A percentile compares a stretch with the other conserved stretches of the same genome.
These are phyloP conservation scores for Fusarium staphyleae DNA, from an alignment of 2,329 filamentous ascomycete species.

Conservation along the genomic window DNA sequence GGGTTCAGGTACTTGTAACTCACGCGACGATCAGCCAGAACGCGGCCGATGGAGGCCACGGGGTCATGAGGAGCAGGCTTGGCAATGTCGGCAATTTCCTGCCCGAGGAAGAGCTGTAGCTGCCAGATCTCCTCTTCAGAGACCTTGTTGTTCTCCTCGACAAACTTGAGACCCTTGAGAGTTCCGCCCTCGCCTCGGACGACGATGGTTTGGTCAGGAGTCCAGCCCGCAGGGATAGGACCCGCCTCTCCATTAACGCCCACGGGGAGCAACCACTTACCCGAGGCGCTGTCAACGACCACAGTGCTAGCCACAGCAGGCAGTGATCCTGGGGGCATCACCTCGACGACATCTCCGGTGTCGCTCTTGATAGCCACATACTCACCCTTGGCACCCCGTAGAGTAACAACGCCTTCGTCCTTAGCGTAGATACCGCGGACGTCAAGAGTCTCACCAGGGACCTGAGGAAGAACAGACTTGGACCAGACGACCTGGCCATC, in stretches of 20 bases:
- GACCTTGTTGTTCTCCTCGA: conserved; percentile 50
- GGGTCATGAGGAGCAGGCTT: conserved; percentile 79
- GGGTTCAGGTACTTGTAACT: conserved; percentile 97
- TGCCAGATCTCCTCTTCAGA: conserved; percentile 69
- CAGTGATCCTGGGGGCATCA: conserved; percentile 47
- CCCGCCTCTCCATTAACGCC: conserved; percentile 57
- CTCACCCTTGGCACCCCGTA: conserved; percentile 68
- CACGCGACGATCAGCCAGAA: conserved; percentile 89
- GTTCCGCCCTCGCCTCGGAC: conserved; percentile 57
- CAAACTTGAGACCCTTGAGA: conserved; percentile 64
- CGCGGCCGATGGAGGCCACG: conserved; percentile 92
- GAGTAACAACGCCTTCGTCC: conserved; percentile 63
- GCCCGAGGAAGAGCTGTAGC: conserved; percentile 70
- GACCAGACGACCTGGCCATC: conserved; percentile 81
- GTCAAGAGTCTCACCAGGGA: conserved; percentile 64
- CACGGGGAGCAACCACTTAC: conserved; percentile 62
- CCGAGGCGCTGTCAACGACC: conserved; percentile 59
- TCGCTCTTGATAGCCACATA: conserved; percentile 62
- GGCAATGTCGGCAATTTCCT: conserved; percentile 73
- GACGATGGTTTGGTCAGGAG: conserved; percentile 62
- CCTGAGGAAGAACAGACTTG: conserved; percentile 66
- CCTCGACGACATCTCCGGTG: conserved; percentile 60
- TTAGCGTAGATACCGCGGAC: conserved; percentile 72
- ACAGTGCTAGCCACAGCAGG: conserved; percentile 52
- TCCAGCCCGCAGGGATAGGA: conserved; percentile 53